phyloP scores from a whole-genome alignment of 148 eudicot genomes.

The Vaccinium vitisidaea region DNA sequence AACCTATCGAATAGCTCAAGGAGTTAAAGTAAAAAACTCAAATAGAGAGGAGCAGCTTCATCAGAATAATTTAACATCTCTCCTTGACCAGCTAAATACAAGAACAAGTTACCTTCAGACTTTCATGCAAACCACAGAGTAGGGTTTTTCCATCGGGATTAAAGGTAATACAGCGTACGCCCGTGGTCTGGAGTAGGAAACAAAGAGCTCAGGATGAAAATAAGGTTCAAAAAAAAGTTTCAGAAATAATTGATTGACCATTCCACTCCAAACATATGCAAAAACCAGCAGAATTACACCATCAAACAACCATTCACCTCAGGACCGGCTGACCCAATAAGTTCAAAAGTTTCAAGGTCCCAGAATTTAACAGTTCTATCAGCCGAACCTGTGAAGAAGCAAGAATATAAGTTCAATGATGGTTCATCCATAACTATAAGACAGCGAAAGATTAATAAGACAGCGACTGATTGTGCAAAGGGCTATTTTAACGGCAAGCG shows the following conservation, averaged over 20 bases:
- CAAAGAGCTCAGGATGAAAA: slow-evolving; percentile 18
- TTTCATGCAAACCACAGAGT: slow-evolving; percentile 91
- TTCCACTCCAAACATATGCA: not conserved
- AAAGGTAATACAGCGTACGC: slow-evolving; percentile 88
- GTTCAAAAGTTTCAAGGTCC: slow-evolving; percentile 99
- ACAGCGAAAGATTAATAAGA: slow-evolving; percentile 6
- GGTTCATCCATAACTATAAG: not conserved
- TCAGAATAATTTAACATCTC: not conserved
- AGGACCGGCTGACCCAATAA: slow-evolving; percentile 92
- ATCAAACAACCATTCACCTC: slow-evolving; percentile 54
- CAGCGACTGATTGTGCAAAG: not conserved
- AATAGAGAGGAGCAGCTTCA: not conserved
- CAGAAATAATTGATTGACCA: slow-evolving; percentile 2
- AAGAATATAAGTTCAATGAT: slow-evolving; percentile 8
- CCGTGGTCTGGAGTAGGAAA: slow-evolving; percentile 58
- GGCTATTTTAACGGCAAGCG: not conserved
- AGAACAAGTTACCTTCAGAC: slow-evolving; percentile 61
- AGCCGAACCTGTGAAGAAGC: slow-evolving; percentile 61
- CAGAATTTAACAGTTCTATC: slow-evolving; percentile 94
- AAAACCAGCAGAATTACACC: slow-evolving; percentile 14
- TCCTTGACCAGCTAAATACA: slow-evolving; percentile 10
- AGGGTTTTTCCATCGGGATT: slow-evolving; percentile 96
- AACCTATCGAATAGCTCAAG: slow-evolving; percentile 46
- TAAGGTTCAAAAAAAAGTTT: slow-evolving; percentile 3
- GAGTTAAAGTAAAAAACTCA: slow-evolving; percentile 19